phyloP scores from a whole-genome alignment of 805 yeast species.

The Zygosaccharomyces gambellarensis region DNA sequence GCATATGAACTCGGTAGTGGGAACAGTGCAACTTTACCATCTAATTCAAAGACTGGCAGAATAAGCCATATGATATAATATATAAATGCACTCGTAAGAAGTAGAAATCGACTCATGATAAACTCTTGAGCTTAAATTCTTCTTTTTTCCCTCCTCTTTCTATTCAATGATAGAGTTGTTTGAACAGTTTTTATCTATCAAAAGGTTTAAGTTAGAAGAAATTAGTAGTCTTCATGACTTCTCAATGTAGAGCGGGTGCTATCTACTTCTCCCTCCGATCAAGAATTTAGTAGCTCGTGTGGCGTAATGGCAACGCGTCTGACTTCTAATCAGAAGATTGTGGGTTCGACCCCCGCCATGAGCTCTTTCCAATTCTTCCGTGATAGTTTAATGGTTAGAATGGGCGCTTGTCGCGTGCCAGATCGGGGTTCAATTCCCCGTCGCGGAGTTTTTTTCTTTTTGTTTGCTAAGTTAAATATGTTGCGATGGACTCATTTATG shows the following conservation, averaged over 20 bases:
- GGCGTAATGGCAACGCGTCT: constrained; percentile 57
- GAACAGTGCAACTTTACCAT: constrained; percentile 17
- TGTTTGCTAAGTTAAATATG: too few species aligned
- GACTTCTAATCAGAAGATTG: constrained; percentile 53
- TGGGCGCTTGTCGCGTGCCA: constrained; percentile 29
- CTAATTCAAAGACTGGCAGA: constrained; percentile 31
- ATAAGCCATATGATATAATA: constrained; percentile 32
- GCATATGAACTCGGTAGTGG: constrained; percentile 33
- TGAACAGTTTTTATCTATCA: not conserved
- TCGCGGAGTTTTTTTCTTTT: constrained; percentile 16
- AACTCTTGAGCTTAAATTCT: not conserved
- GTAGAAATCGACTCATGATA: constrained; percentile 25
- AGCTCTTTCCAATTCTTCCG: constrained; percentile 36
- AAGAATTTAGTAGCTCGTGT: constrained; percentile 37
- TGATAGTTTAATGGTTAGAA: constrained; percentile 27
- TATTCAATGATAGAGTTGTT: not conserved
- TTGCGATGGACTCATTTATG: too few species aligned
- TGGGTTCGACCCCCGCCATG: constrained; percentile 55
- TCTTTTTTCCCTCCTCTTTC: too few species aligned
- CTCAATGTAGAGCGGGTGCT: not conserved
- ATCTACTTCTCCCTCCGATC: not conserved
- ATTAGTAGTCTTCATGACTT: not conserved
- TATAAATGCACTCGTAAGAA: constrained; percentile 18
- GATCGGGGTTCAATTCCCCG: constrained; percentile 30
- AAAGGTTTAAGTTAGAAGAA: not conserved